Conservation (phyloP, 371 early-diverging fungal species). For the Actinomucor elegans region DNA sequence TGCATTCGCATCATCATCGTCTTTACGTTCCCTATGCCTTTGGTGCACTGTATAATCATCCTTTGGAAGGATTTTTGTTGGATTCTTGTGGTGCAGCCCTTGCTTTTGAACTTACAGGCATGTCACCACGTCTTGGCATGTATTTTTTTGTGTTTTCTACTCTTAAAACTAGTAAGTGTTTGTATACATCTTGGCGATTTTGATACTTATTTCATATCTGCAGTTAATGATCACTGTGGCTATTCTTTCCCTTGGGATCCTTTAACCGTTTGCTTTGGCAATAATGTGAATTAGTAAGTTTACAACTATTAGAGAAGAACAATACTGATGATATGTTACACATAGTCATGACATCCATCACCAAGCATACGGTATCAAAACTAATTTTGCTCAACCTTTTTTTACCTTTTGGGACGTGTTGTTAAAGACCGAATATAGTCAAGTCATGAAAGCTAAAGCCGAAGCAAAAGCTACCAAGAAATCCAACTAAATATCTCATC, state of each 20-base stretch:
- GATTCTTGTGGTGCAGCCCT: constrained; percentile 71
- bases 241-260: constrained; percentile 75
- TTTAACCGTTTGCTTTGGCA: constrained; percentile 54
- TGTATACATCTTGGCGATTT: not conserved
- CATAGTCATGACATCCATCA: constrained; percentile 61
- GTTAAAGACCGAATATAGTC: constrained; percentile 45
- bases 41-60: constrained; percentile 80
- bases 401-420: constrained; percentile 74
- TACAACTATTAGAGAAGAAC: too few species aligned
- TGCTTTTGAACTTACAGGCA: constrained; percentile 64
- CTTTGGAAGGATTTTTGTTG: constrained; percentile 72
- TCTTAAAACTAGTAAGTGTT: constrained; percentile 59
- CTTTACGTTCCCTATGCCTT: constrained; percentile 73
- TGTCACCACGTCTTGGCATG: constrained; percentile 68
- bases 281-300: constrained; percentile 69
- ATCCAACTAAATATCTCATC: not conserved
- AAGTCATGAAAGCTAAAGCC: constrained; percentile 27
- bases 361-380: constrained; percentile 59
- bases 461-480: constrained; percentile 12
- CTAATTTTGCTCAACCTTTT: constrained; percentile 65
- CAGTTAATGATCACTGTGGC: constrained; percentile 76
- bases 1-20: constrained; percentile 76
- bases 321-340: too few species aligned
- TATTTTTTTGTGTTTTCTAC: constrained; percentile 70
- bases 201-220: not conserved